Base-by-base conservation (phyloP, 225 moss, liverwort and hornwort genomes). In the Straminergon stramineum region DNA sequence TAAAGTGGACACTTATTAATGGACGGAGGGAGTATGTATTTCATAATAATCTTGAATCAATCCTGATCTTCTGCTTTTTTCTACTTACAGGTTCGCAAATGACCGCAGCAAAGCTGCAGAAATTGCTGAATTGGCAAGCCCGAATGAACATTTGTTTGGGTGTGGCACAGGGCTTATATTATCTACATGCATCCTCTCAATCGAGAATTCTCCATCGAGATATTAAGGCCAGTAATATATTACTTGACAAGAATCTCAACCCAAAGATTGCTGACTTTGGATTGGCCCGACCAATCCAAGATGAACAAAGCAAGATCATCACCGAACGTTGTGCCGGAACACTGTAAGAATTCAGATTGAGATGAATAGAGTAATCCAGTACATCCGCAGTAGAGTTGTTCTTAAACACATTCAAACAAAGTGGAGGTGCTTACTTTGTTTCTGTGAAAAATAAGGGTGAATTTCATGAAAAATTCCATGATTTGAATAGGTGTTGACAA, bases 181-280 rank as follows among this genome's bases (percentile, higher is more conserved):
- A 94, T 74, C 86, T 94, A 24, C 94, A 94, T 83, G 93, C 86
- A 75, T 93, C 93, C 56, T 87, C 92, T 61, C 92, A 93, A 53
- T 87, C 89, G 12, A 81, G 71, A 55, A 94, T 94, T 30, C 86
- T 93, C 24, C 94, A 94, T 67, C 85, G 93, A 62, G 94, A 94
- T 56, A 91, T 94, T 5, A 94, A 94, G 58, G 87, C 93, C 6
- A 91, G 87, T 37, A 94, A 94, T 26, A 92, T 94, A 67, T 83
- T 94, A 66, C 76, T 93, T 43, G 94, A 94, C 73, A 91, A 85
- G 66, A 86, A 90, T 73, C 75, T 92, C 48, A 78, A 92, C 78
- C 86, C 92, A 9, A 92, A 92, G 87, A 92, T 92, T 84, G 89
- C 89, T 34, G 94, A 93, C 65, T 94, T 94, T 80, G 94, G 94